Evolutionary conservation across 225 moss, liverwort and hornwort species (phyloP).

Genomic region (Sphagnum tenellum): DNA sequence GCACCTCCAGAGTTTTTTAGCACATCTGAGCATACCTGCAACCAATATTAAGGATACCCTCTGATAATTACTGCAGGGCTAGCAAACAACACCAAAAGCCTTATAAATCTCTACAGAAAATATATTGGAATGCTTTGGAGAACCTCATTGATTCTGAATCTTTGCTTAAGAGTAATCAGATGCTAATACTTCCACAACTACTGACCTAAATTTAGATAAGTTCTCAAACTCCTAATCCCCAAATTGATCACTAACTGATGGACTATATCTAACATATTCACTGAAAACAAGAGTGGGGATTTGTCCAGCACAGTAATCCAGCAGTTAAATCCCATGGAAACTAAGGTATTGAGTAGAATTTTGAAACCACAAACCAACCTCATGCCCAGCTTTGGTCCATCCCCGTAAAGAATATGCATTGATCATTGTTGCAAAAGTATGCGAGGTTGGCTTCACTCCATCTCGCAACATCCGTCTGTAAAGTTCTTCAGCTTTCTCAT

Average conservation of each 20-base stretch:
- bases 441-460: slow-evolving; percentile 48
- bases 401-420: slow-evolving; percentile 65
- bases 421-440: slow-evolving; percentile 75
- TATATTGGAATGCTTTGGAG: no score
- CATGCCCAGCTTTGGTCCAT: slow-evolving; percentile 93
- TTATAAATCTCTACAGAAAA: no score
- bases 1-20: slow-evolving; percentile 21
- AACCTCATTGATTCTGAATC: no score
- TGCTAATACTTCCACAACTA: background rate
- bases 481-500: slow-evolving; percentile 72
- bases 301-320: no score
- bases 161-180: background rate
- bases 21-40: slow-evolving; percentile 65
- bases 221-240: background rate
- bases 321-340: no score
- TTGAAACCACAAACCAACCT: slow-evolving; percentile 31
- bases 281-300: no score
- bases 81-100: no score
- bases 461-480: slow-evolving; percentile 80
- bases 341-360: no score
- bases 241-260: no score
- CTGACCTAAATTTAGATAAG: background rate
- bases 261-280: no score
- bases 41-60: no score
- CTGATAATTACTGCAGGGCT: no score